phyloP scores from a whole-genome alignment of 371 early-diverging fungal genomes.

The Mortierella sp. region DNA sequence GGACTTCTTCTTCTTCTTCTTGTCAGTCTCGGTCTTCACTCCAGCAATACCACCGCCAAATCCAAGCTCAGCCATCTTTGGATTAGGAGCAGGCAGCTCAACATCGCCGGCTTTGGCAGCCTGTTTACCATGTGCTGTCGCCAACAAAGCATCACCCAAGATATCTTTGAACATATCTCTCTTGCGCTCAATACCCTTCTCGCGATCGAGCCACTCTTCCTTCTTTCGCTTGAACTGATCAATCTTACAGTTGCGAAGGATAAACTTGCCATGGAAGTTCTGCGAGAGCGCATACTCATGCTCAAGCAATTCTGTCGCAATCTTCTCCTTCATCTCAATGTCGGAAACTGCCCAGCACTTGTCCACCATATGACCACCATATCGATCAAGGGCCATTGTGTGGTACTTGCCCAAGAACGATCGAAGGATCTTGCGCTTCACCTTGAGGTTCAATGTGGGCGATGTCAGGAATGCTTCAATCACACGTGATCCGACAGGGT shows the following conservation, averaged over 20 bases:
- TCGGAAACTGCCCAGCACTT: slow-evolving; percentile 81
- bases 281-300: slow-evolving; percentile 64
- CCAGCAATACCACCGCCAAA: slow-evolving; percentile 56
- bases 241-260: slow-evolving; percentile 81
- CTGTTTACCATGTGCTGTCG: slow-evolving; percentile 31
- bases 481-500: slow-evolving; percentile 79
- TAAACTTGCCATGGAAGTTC: slow-evolving; percentile 78
- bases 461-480: slow-evolving; percentile 75
- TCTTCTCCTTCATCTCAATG: slow-evolving; percentile 78
- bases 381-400: slow-evolving; percentile 75
- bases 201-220: slow-evolving; percentile 79
- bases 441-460: slow-evolving; percentile 61
- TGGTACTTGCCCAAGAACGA: slow-evolving; percentile 67
- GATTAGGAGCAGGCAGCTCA: slow-evolving; percentile 46
- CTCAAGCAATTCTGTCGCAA: slow-evolving; percentile 74
- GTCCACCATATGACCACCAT: slow-evolving; percentile 84
- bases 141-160: slow-evolving; percentile 58
- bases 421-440: slow-evolving; percentile 74
- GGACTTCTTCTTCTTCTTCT: slow-evolving; percentile 55
- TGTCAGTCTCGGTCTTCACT: slow-evolving; percentile 49
- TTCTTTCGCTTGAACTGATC: slow-evolving; percentile 79
- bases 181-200: slow-evolving; percentile 76
- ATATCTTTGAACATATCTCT: slow-evolving; percentile 83
- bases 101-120: slow-evolving; percentile 24
- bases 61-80: slow-evolving; percentile 63